These are phyloP conservation scores for Solanum appendiculatum DNA, from an alignment of 257 asterid species.

Conservation along the genomic window DNA sequence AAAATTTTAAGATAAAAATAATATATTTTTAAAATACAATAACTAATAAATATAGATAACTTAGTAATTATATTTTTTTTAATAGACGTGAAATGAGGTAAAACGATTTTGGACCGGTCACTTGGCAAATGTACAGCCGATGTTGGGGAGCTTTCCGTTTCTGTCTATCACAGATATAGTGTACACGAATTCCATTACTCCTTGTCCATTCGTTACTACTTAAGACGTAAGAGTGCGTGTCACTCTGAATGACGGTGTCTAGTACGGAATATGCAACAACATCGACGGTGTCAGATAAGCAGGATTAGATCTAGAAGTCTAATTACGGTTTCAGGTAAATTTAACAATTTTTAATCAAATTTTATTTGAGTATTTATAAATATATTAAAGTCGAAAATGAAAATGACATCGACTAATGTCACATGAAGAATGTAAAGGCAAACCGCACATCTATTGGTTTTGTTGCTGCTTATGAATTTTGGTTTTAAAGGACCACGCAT, in stretches of 20 bases:
- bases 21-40: too few relatives aligned
- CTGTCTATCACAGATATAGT: too few relatives aligned
- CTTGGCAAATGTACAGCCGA: background rate
- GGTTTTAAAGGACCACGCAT: background rate
- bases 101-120: background rate
- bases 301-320: too few relatives aligned
- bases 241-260: too few relatives aligned
- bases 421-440: background rate
- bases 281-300: too few relatives aligned
- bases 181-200: background rate
- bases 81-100: background rate
- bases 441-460: background rate
- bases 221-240: background rate
- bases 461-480: background rate
- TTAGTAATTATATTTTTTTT: too few relatives aligned
- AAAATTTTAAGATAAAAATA: too few relatives aligned
- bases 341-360: too few relatives aligned
- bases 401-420: background rate
- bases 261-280: too few relatives aligned
- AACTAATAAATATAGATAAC: too few relatives aligned
- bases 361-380: too few relatives aligned
- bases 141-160: background rate
- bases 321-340: too few relatives aligned
- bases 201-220: background rate
- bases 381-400: background rate